Base-by-base conservation (phyloP, 2,329 filamentous ascomycete genomes). In the Botrytis tulipae region DNA sequence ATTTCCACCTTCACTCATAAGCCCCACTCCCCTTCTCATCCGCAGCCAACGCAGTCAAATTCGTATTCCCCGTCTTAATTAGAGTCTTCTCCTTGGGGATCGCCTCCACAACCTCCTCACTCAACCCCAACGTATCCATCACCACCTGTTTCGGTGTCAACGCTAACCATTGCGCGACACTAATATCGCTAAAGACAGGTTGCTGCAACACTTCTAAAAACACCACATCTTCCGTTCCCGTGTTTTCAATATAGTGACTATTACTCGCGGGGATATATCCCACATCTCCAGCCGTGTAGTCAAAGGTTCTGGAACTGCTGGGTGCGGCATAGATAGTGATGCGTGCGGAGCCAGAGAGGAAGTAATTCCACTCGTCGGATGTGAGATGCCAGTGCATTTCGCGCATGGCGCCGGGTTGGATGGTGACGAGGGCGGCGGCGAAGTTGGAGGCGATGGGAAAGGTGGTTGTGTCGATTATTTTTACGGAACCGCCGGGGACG, bases 351-450 rank as follows among this genome's bases (percentile, higher is more conserved):
- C 73, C 73, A 16, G 62, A 40, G 8, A 73, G 46, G 48, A 73
- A 73, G 60, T 61, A 73, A 22, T 71, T 71, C 68, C 72, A 73
- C 29, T 74, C 73, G 62, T 69, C 73, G 20, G 62, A 69, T 16
- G 70, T 72, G 42, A 87, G 86, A 81, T 91, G 88, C 88, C 89
- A 91, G 82, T 91, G 89, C 61, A 91, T 82, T 78, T 91, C 89
- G 35, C 89, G 85, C 87, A 91, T 88, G 1, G 88, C 88, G n/a
- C 89, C 89, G 0, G 89, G 88, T 76, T 89, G 83, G 46, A 90
- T 82, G 3, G 85, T 87, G 16, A 90, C 86, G 2, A 90, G 82
- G 0, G 87, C 88, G 0, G 85, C 85, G 5, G 88, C 87, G 79
- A 90, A 89, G 72, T 83, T 84, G 18, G 79, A 80, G 0, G 89